These are phyloP conservation scores for Vanrija sp. DNA, from an alignment of 1,284 basidiomycete species.

Conservation along the genomic window DNA sequence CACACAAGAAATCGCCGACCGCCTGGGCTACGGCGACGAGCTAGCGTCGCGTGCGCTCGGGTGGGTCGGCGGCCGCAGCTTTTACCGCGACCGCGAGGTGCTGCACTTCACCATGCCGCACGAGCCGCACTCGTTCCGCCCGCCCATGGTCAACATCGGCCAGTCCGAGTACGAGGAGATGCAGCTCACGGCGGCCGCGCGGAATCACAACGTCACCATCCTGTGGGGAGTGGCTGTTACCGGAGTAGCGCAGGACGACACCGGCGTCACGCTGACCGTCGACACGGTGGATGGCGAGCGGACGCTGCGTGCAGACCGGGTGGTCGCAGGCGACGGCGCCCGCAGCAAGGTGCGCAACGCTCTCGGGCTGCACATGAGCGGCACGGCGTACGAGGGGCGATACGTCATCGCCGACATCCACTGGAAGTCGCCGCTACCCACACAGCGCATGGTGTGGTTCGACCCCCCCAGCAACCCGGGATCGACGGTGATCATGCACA, in stretches of 20 bases:
- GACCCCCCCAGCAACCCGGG: conserved; percentile 18
- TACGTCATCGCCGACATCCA: conserved; percentile 22
- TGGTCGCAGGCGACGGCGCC: conserved; percentile 14
- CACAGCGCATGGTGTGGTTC: conserved; percentile 16
- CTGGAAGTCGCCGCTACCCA: conserved; percentile 16
- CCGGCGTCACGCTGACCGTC: conserved; percentile 13
- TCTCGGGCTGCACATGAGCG: conserved; percentile 8
- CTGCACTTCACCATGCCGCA: conserved; percentile 19
- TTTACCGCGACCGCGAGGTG: conserved; percentile 16
- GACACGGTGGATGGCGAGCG: conserved; percentile 14
- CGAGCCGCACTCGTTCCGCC: conserved; percentile 1
- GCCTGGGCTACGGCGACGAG: conserved; percentile 14
- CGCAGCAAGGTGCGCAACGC: conserved; percentile 15
- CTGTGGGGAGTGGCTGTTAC: conserved; percentile 12
- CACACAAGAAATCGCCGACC: conserved; percentile 17
- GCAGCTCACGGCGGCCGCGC: conserved; percentile 8
- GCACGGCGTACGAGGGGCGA: conserved; percentile 18
- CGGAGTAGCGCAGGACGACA: conserved; percentile 3
- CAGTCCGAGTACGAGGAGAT: conserved; percentile 22
- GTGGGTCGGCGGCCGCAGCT: conserved; percentile 14
- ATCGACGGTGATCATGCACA: conserved; percentile 21
- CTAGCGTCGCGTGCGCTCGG: conserved; percentile 11
- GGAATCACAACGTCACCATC: conserved; percentile 11
- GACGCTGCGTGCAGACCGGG: conserved; percentile 11
- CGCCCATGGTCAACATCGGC: conserved; percentile 20